Evolutionary conservation across 768 basidiomycete genomes (phyloP).

Genomic region (Panellus pusillus): DNA sequence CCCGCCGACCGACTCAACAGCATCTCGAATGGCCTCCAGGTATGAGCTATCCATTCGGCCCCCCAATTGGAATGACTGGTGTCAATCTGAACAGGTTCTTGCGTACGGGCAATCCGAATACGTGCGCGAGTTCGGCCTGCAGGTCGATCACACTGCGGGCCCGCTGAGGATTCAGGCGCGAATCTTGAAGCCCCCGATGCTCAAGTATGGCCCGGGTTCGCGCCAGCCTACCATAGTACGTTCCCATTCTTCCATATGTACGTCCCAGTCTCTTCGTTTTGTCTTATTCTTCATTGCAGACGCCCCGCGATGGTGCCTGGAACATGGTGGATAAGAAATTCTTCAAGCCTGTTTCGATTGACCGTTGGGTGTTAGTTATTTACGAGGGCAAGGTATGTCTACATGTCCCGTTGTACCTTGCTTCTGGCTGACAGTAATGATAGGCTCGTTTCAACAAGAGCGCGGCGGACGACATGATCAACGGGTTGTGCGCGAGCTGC

Average conservation of each 20-base stretch:
- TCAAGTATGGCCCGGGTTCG: slow-evolving; percentile 64
- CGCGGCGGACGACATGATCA: slow-evolving; percentile 54
- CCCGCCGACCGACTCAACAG: slow-evolving; percentile 57
- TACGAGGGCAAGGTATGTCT: slow-evolving; percentile 53
- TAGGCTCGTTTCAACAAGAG: slow-evolving; percentile 48
- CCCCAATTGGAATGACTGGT: background rate
- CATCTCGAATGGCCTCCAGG: slow-evolving; percentile 55
- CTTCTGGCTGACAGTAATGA: background rate
- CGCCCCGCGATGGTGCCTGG: slow-evolving; percentile 53
- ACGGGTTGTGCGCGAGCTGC: slow-evolving; percentile 50
- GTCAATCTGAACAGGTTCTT: slow-evolving; percentile 43
- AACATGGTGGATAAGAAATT: slow-evolving; percentile 82
- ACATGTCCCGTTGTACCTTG: background rate
- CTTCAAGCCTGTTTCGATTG: slow-evolving; percentile 53
- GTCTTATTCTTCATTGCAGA: no score
- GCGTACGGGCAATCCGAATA: slow-evolving; percentile 76
- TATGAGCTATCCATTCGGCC: slow-evolving; percentile 24
- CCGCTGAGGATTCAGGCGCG: slow-evolving; percentile 64
- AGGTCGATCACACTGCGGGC: slow-evolving; percentile 43
- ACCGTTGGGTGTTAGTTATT: slow-evolving; percentile 62
- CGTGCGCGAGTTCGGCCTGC: slow-evolving; percentile 71
- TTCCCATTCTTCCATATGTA: slow-evolving; percentile 13
- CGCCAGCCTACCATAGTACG: slow-evolving; percentile 59
- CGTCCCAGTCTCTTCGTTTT: slow-evolving; percentile 45
- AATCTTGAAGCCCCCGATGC: slow-evolving; percentile 59